Evolutionary conservation across 148 eudicot species (phyloP).

Genomic region (Chenopodium berlandieri): DNA sequence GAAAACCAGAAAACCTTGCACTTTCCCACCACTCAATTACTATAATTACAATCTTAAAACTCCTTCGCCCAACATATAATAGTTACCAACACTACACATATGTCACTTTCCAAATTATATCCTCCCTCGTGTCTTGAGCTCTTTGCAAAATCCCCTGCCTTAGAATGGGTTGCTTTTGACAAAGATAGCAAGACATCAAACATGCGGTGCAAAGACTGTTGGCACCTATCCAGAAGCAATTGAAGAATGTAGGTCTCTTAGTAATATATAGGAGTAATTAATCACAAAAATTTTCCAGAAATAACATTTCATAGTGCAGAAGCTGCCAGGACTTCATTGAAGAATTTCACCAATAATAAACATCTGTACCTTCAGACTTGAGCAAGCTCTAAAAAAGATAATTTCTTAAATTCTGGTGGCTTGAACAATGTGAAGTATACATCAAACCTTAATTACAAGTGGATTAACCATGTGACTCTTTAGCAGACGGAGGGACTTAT

Average conservation of each 20-base stretch:
- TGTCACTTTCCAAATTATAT: background rate
- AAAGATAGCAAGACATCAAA: too few relatives aligned
- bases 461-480: background rate
- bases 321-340: too few relatives aligned
- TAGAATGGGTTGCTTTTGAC: background rate
- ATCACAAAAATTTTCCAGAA: too few relatives aligned
- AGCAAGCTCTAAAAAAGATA: background rate
- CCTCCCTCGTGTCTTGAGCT: too few relatives aligned
- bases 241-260: too few relatives aligned
- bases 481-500: background rate
- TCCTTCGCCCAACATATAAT: background rate
- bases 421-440: background rate
- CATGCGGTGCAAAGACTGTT: too few relatives aligned
- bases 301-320: too few relatives aligned
- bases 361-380: background rate
- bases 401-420: background rate
- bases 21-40: background rate
- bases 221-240: too few relatives aligned
- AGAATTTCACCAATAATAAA: too few relatives aligned
- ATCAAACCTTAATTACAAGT: background rate
- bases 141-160: background rate
- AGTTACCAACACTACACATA: background rate
- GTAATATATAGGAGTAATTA: too few relatives aligned
- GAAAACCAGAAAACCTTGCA: background rate
- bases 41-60: background rate